These are phyloP conservation scores for Coniella lustricola DNA, from an alignment of 2,329 filamentous ascomycete genomes.

Conservation along the genomic window DNA sequence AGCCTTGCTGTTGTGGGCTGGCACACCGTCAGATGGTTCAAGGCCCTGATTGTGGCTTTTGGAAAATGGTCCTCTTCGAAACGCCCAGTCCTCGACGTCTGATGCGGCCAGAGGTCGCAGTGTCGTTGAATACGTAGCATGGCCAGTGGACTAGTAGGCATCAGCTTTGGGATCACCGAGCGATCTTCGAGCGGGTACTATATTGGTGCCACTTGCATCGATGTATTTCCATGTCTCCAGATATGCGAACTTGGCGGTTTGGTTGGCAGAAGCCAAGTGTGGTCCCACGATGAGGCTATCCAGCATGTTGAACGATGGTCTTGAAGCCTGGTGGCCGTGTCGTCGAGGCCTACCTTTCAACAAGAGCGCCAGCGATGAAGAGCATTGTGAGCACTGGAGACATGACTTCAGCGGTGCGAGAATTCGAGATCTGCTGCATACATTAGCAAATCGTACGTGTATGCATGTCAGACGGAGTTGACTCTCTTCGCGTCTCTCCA, in stretches of 20 bases:
- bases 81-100: neutral
- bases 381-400: too few species aligned
- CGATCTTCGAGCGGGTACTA: neutral
- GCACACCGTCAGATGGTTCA: too few species aligned
- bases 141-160: neutral
- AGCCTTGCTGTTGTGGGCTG: too few species aligned
- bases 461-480: too few species aligned
- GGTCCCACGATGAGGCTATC: neutral
- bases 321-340: neutral
- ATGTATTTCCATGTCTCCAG: neutral
- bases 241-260: neutral
- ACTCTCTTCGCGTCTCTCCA: too few species aligned
- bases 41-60: neutral
- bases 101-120: neutral
- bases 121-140: neutral
- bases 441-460: too few species aligned
- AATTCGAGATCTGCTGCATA: too few species aligned
- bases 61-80: neutral
- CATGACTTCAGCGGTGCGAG: too few species aligned
- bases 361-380: too few species aligned
- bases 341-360: neutral
- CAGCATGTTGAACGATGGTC: neutral
- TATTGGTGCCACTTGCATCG: neutral
- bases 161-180: neutral
- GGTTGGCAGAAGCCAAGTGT: neutral